Base-by-base conservation (phyloP, 495 filamentous ascomycete species). In the Pseudoneurospora amorphoporcata region DNA sequence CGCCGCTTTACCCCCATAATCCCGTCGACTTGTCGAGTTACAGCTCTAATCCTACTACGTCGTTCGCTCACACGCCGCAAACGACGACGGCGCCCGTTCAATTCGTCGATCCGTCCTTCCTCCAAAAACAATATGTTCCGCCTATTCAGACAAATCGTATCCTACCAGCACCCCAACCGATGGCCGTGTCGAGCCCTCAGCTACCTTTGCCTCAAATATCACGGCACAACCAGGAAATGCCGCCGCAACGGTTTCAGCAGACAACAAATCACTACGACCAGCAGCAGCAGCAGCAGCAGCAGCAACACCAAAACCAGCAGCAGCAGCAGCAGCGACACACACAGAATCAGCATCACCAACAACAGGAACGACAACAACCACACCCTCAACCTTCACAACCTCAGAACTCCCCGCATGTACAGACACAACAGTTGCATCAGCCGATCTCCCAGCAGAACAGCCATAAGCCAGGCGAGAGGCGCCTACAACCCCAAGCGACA, bases 201-300 rank as follows among this genome's bases (percentile, higher is more conserved):
- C 14, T 35, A 32, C 53, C 29, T 17, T 29, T 37, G 12, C 23
- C 53, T 65, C 53, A 65, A 65, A 35, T 65, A 37, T 74, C 75
- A 68, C 73, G 72, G 23, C 74, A 61, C n/a, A 74, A 76, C 17
- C 74, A 74, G 42, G 77, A 75, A 61, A 73, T 73, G 17, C 76
- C 76, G 38, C 75, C 72, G n/a, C 77, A 73, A 39, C 71, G 72
- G 53, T 69, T 47, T 17, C 75, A 45, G 37, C 72, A 70, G 41
- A 76, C 68, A 29, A 70, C 72, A 14, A 69, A 73, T 32, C 71
- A 68, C 8, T 19, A 70, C 35, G 39, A 58, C n/a, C 71, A 71
- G 68, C 72, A 41, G 2, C 39, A 40, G 16, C 77, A 71, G 70
- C 75, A 73, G 68, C 75, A 75, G 16, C 72, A 69, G 23, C 77